Percentiles rank a stretch among this genome's conserved stretches.
phyloP scores from a whole-genome alignment of 2,329 filamentous ascomycete species.

The Monosporascus sp. region DNA sequence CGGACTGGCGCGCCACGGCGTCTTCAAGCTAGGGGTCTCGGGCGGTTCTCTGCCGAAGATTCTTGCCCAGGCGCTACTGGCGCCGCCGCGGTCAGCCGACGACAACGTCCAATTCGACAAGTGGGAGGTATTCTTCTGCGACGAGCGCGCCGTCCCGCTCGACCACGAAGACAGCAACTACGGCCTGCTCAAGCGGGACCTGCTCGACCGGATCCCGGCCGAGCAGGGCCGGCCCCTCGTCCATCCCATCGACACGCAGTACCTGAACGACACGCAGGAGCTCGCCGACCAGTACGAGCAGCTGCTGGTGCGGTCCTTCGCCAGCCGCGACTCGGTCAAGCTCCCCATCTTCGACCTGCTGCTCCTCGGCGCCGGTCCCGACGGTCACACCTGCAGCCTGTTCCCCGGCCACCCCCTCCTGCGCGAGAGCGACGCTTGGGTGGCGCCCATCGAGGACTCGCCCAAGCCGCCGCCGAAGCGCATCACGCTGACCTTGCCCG shows the following conservation, averaged over 20 bases:
- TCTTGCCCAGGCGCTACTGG: constrained; percentile 77
- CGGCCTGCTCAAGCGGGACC: constrained; percentile 75
- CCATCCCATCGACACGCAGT: constrained; percentile 65
- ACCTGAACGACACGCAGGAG: constrained; percentile 77
- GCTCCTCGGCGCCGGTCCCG: constrained; percentile 87
- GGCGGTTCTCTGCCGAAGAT: constrained; percentile 89
- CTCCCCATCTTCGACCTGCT: constrained; percentile 93
- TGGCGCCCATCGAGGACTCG: constrained; percentile 84
- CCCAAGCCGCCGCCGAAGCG: constrained; percentile 89
- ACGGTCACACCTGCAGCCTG: constrained; percentile 94
- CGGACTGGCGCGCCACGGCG: constrained; percentile 71
- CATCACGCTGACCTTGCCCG: constrained; percentile 88
- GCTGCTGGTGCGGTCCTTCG: constrained; percentile 77
- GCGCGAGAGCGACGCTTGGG: constrained; percentile 85
- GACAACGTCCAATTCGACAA: constrained; percentile 72
- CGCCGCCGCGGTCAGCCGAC: constrained; percentile 42
- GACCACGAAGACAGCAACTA: constrained; percentile 95
- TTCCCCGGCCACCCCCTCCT: constrained; percentile 88
- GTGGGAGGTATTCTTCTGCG: constrained; percentile 98
- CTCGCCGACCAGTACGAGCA: constrained; percentile 93
- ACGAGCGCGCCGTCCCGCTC: constrained; percentile 90
- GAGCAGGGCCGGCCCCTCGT: constrained; percentile 63
- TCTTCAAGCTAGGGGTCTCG: constrained; percentile 89
- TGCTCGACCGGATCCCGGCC: constrained; percentile 80
- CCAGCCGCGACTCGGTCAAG: constrained; percentile 87